Percentiles rank a stretch among this genome's conserved stretches.
phyloP scores from a whole-genome alignment of 2,329 filamentous ascomycete species.

The Dactylellina sp. region DNA sequence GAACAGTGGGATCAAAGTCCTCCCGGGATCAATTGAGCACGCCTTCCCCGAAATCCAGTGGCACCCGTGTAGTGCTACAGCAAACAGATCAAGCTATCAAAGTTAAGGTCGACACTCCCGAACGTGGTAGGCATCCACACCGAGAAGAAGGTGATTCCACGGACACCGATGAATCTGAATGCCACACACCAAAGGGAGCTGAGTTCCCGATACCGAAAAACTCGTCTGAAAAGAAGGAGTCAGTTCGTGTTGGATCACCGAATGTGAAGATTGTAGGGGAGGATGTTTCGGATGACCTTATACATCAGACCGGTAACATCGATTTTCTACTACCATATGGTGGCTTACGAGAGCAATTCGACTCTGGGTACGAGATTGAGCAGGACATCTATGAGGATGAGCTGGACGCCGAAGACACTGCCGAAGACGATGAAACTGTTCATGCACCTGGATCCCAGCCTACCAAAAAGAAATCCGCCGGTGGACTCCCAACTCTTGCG shows the following conservation, averaged over 20 bases:
- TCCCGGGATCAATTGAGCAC: slow-evolving; percentile 48
- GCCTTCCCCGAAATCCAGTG: slow-evolving; percentile 45
- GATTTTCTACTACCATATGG: slow-evolving; percentile 50
- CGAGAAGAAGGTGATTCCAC: slow-evolving; percentile 46
- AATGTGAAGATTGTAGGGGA: slow-evolving; percentile 51
- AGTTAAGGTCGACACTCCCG: slow-evolving; percentile 28
- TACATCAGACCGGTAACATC: slow-evolving; percentile 35
- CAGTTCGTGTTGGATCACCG: slow-evolving; percentile 27
- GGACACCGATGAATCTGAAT: slow-evolving; percentile 43
- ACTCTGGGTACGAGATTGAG: slow-evolving; percentile 51
- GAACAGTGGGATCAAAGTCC: slow-evolving; percentile 39
- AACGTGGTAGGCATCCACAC: slow-evolving; percentile 11
- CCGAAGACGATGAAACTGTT: slow-evolving; percentile 42
- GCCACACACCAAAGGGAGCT: slow-evolving; percentile 42
- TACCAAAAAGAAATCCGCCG: slow-evolving; percentile 17
- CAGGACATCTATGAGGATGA: slow-evolving; percentile 48
- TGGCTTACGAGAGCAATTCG: slow-evolving; percentile 47
- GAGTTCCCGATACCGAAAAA: slow-evolving; percentile 38
- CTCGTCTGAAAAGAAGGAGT: slow-evolving; percentile 21
- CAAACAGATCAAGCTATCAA: slow-evolving; percentile 42
- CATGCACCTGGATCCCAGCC: slow-evolving; percentile 38
- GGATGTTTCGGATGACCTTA: slow-evolving; percentile 43
- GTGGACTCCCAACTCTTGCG: slow-evolving; percentile 19
- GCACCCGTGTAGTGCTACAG: slow-evolving; percentile 44
- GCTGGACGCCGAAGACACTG: slow-evolving; percentile 24